phyloP scores from a whole-genome alignment of 2,329 filamentous ascomycete genomes.

The Blastomyces parvus region DNA sequence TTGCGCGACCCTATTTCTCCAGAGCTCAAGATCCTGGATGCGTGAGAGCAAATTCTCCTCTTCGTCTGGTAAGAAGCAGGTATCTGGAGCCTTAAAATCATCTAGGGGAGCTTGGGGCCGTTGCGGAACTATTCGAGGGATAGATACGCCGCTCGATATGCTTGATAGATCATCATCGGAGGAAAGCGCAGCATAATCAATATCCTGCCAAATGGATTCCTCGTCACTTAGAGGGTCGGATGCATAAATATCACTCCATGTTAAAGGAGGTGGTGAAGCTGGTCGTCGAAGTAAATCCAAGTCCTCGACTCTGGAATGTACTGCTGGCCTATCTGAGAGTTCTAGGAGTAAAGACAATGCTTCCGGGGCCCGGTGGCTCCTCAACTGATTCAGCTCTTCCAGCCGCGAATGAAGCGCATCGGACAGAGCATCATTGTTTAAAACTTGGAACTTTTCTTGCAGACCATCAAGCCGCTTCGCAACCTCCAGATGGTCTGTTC shows the following conservation, averaged over 20 bases:
- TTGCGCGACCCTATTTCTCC: constrained; percentile 25
- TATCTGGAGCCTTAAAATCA: constrained; percentile 28
- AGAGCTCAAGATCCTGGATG: constrained; percentile 41
- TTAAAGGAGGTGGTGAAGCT: constrained; percentile 45
- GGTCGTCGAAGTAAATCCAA: constrained; percentile 48
- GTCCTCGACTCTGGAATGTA: constrained; percentile 56
- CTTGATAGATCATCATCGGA: constrained; percentile 33
- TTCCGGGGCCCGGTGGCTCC: constrained; percentile 65
- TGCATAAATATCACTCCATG: constrained; percentile 68
- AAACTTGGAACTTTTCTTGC: constrained; percentile 75
- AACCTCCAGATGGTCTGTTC: constrained; percentile 69
- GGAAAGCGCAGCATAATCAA: constrained; percentile 31
- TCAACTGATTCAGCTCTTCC: constrained; percentile 46
- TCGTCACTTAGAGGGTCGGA: constrained; percentile 60
- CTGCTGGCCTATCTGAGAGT: constrained; percentile 69
- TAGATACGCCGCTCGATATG: constrained; percentile 25
- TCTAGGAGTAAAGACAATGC: constrained; percentile 67
- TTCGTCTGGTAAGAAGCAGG: constrained; percentile 25
- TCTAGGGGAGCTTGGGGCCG: constrained; percentile 22
- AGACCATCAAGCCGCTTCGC: constrained; percentile 57
- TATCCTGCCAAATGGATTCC: constrained; percentile 35
- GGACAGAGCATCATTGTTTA: constrained; percentile 69
- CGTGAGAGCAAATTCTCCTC: constrained; percentile 29
- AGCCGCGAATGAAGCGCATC: constrained; percentile 55
- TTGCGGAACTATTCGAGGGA: constrained; percentile 22